Conservation (phyloP, 2,329 filamentous ascomycete species). For the Lizonia empirigonia region DNA sequence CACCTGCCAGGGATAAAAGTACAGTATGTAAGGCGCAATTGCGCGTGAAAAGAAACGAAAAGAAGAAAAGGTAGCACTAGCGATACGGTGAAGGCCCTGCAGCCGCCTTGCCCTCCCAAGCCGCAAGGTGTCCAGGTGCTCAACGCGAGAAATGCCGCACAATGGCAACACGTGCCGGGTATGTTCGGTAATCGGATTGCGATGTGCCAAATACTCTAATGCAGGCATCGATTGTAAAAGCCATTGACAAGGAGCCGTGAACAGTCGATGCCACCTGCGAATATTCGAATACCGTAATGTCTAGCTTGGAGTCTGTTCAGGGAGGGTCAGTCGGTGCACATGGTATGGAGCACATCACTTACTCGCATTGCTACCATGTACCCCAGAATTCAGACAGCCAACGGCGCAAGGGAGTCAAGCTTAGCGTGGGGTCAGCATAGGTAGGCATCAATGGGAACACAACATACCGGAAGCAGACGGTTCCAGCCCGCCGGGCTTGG, state of each 20-base stretch:
- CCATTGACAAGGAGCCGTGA: neutral
- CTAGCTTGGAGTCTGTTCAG: neutral
- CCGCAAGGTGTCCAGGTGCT: too few relatives aligned
- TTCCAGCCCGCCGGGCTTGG: conserved; percentile 46
- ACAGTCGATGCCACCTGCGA: neutral
- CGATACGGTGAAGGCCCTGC: neutral
- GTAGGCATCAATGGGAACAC: conserved; percentile 9
- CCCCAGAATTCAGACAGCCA: conserved; percentile 15
- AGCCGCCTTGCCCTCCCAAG: neutral
- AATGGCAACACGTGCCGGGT: conserved; percentile 1
- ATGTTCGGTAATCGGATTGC: neutral
- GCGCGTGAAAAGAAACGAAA: neutral
- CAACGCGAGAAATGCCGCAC: neutral
- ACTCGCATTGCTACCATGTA: conserved; percentile 11
- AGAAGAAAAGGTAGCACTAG: neutral
- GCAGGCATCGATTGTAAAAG: neutral
- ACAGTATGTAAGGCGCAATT: conserved; percentile 11
- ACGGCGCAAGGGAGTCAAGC: conserved; percentile 28
- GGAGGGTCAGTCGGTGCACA: neutral
- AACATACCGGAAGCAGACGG: conserved; percentile 24
- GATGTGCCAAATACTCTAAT: neutral
- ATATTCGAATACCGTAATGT: neutral
- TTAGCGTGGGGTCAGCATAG: conserved; percentile 24
- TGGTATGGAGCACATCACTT: neutral
- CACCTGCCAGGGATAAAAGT: conserved; percentile 5